Percentiles rank a stretch among this genome's conserved stretches.
Conservation (phyloP, 2,329 filamentous ascomycete species). For the Alternaria tenuissima region DNA sequence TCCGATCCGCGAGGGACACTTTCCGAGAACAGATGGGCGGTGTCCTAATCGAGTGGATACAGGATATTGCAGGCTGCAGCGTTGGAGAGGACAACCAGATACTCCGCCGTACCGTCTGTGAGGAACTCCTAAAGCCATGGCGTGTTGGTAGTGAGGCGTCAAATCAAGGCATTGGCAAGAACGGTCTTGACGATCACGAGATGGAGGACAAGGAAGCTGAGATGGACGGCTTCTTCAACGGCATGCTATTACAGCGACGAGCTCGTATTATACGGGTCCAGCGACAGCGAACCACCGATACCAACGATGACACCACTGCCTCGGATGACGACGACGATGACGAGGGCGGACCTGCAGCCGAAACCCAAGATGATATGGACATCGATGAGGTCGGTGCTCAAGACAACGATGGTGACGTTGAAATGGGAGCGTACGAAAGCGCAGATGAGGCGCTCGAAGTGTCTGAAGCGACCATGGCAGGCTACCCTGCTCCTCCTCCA, state of each 20-base stretch:
- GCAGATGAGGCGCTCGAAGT: constrained; percentile 74
- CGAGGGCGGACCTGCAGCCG: constrained; percentile 54
- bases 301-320: constrained; percentile 56
- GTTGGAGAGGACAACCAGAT: constrained; percentile 82
- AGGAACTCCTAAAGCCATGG: constrained; percentile 91
- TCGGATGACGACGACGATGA: constrained; percentile 57
- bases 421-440: constrained; percentile 57
- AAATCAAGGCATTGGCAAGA: constrained; percentile 78
- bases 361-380: constrained; percentile 58
- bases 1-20: constrained; percentile 90
- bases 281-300: constrained; percentile 46
- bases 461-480: constrained; percentile 79
- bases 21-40: constrained; percentile 99
- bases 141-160: constrained; percentile 81
- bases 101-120: constrained; percentile 82
- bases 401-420: constrained; percentile 58
- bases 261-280: constrained; percentile 38
- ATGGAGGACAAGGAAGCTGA: constrained; percentile 62
- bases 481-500: constrained; percentile 68
- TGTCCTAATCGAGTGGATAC: constrained; percentile 95
- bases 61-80: constrained; percentile 88
- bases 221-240: constrained; percentile 40
- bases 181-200: constrained; percentile 84
- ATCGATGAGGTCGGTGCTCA: constrained; percentile 55
- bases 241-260: constrained; percentile 38